Conservation (phyloP, 2,329 filamentous ascomycete species). For the Claviceps lovelessii region DNA sequence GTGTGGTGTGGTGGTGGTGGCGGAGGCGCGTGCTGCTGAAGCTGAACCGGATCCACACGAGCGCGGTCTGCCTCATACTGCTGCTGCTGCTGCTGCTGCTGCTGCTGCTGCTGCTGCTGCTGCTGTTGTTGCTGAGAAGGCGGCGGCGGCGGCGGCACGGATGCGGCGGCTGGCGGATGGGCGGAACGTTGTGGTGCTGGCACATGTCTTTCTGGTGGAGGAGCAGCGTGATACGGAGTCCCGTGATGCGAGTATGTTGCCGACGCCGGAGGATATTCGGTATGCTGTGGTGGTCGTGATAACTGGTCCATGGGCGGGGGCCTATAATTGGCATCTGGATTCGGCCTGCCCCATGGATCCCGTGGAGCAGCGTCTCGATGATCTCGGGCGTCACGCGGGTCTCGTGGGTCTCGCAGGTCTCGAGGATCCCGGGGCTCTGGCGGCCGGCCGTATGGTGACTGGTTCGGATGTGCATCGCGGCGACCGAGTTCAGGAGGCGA, state of each 20-base stretch:
- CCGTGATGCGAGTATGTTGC: slow-evolving; percentile 22
- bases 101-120: too few relatives aligned
- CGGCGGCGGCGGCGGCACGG: slow-evolving; percentile 14
- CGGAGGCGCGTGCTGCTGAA: slow-evolving; percentile 22
- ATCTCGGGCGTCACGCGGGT: slow-evolving; percentile 19
- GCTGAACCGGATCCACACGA: slow-evolving; percentile 26
- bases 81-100: not conserved
- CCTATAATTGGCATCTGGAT: slow-evolving; percentile 19
- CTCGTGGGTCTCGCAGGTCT: slow-evolving; percentile 22
- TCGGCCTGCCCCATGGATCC: slow-evolving; percentile 18
- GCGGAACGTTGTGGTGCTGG: slow-evolving; percentile 24
- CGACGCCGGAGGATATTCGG: slow-evolving; percentile 33
- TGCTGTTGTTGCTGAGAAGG: too few relatives aligned
- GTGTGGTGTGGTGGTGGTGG: slow-evolving; percentile 20
- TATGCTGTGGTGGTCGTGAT: slow-evolving; percentile 20
- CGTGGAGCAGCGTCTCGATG: slow-evolving; percentile 16
- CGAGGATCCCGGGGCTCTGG: slow-evolving; percentile 21
- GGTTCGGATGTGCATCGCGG: slow-evolving; percentile 29
- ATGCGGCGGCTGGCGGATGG: slow-evolving; percentile 14
- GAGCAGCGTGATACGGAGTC: slow-evolving; percentile 16
- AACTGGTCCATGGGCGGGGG: slow-evolving; percentile 25
- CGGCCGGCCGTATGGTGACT: slow-evolving; percentile 29
- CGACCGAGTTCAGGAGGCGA: slow-evolving; percentile 25
- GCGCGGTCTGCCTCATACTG: slow-evolving; percentile 40
- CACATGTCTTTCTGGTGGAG: slow-evolving; percentile 21